Evolutionary conservation across 345 rosid genomes (phyloP).

Genomic region (Rubroshorea leprosula): DNA sequence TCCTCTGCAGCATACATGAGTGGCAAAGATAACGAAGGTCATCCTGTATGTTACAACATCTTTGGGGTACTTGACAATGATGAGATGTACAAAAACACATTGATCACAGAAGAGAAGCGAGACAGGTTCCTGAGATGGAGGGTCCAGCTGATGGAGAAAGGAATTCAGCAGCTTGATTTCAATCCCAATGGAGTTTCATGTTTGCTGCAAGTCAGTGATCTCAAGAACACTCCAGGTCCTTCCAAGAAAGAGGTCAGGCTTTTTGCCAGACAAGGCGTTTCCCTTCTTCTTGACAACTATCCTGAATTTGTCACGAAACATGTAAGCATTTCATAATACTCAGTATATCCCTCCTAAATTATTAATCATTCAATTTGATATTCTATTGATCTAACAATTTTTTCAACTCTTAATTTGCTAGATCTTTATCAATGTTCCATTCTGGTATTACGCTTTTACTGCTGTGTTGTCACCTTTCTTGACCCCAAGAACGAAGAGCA

Average conservation of each 20-base stretch:
- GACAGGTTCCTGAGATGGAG: slow-evolving; percentile 41
- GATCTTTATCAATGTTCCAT: too few relatives aligned
- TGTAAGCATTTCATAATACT: slow-evolving; percentile 20
- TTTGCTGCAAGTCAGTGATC: slow-evolving; percentile 41
- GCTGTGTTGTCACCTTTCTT: too few relatives aligned
- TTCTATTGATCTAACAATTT: too few relatives aligned
- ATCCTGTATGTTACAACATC: slow-evolving; percentile 50
- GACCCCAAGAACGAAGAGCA: too few relatives aligned
- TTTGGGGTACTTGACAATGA: slow-evolving; percentile 35
- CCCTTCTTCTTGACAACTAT: slow-evolving; percentile 46
- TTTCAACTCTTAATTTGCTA: too few relatives aligned
- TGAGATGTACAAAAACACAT: slow-evolving; percentile 31
- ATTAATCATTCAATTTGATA: too few relatives aligned
- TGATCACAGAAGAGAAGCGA: slow-evolving; percentile 44
- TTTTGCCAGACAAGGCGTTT: slow-evolving; percentile 33
- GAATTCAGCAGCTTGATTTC: slow-evolving; percentile 45
- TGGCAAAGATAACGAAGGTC: slow-evolving; percentile 37
- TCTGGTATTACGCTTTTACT: too few relatives aligned
- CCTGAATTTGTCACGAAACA: slow-evolving; percentile 49
- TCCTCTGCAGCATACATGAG: slow-evolving; percentile 30
- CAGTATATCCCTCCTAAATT: too few relatives aligned
- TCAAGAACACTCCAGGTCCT: slow-evolving; percentile 46
- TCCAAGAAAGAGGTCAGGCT: slow-evolving; percentile 30
- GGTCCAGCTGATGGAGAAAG: slow-evolving; percentile 42
- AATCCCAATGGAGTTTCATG: slow-evolving; percentile 31